Percentiles rank a stretch among this genome's conserved stretches.
These are phyloP conservation scores for Pyronema omphalodes DNA, from an alignment of 495 filamentous ascomycete genomes.

Conservation along the genomic window DNA sequence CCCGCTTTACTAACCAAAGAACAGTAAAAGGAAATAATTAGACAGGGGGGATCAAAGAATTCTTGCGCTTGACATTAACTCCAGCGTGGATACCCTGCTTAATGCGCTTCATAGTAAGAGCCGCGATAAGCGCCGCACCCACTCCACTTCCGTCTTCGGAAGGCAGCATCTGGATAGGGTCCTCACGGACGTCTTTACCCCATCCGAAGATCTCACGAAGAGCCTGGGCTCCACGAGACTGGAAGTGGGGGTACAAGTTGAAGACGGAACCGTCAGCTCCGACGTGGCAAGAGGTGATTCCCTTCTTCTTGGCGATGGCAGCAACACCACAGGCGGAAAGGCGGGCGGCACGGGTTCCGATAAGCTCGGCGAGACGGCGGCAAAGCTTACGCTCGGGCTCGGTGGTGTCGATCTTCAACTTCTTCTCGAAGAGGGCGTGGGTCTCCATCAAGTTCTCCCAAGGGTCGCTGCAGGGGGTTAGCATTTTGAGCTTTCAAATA, in stretches of 20 bases:
- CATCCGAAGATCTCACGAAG: conserved; percentile 89
- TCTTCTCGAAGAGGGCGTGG: conserved; percentile 53
- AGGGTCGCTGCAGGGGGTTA: conserved; percentile 42
- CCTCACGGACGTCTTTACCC: conserved; percentile 48
- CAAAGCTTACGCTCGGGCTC: conserved; percentile 66
- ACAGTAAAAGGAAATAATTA: not conserved
- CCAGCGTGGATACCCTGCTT: conserved; percentile 23
- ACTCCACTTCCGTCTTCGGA: conserved; percentile 93
- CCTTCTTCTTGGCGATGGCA: conserved; percentile 91
- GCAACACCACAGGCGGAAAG: conserved; percentile 87
- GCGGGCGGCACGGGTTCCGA: conserved; percentile 83
- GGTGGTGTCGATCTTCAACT: conserved; percentile 48
- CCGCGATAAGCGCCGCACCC: conserved; percentile 88
- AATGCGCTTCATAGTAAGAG: conserved; percentile 57
- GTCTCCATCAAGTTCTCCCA: conserved; percentile 87
- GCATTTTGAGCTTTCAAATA: not conserved
- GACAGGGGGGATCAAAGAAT: conserved; percentile 22
- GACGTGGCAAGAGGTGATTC: conserved; percentile 70
- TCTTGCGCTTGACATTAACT: conserved; percentile 24
- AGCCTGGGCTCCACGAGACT: conserved; percentile 69
- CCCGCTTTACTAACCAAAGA: too few species aligned
- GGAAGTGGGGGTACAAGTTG: conserved; percentile 97
- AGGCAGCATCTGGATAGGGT: conserved; percentile 67
- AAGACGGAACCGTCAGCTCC: conserved; percentile 92
- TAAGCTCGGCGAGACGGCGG: conserved; percentile 75